Conservation (phyloP, 768 basidiomycete species). For the Infundibulicybe gibba region DNA sequence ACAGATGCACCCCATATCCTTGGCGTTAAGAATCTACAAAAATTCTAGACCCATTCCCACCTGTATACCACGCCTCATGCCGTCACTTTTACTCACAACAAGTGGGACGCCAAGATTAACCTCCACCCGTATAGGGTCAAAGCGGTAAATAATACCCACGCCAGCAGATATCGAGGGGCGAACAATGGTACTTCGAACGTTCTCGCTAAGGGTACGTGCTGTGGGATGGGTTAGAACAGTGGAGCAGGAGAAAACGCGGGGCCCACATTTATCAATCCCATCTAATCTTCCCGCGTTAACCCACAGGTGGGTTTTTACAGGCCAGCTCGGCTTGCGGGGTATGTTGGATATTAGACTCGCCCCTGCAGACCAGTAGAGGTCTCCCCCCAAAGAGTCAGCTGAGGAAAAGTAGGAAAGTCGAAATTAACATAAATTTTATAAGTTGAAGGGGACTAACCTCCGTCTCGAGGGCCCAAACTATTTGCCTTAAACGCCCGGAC, state of each 20-base stretch:
- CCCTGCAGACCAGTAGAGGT: slow-evolving; percentile 77
- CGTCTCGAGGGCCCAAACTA: slow-evolving; percentile 75
- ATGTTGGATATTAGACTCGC: slow-evolving; percentile 73
- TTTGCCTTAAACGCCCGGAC: slow-evolving; percentile 76
- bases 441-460: slow-evolving; percentile 38
- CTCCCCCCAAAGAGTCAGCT: slow-evolving; percentile 88
- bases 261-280: slow-evolving; percentile 51
- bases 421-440: not conserved
- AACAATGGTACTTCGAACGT: slow-evolving; percentile 34
- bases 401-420: not conserved
- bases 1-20: too few species aligned
- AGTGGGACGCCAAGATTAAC: slow-evolving; percentile 86
- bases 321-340: slow-evolving; percentile 76
- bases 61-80: slow-evolving; percentile 66
- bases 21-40: slow-evolving; percentile 35
- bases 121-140: slow-evolving; percentile 84
- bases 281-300: slow-evolving; percentile 80
- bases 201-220: slow-evolving; percentile 36
- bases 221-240: slow-evolving; percentile 4
- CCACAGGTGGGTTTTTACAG: slow-evolving; percentile 77
- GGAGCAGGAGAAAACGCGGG: not conserved
- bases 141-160: slow-evolving; percentile 77
- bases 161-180: slow-evolving; percentile 77
- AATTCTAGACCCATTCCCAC: slow-evolving; percentile 82
- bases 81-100: slow-evolving; percentile 63